Percentiles rank a stretch among this genome's conserved stretches.
phyloP scores from a whole-genome alignment of 2,329 filamentous ascomycete species.

The Trichoderma koningiopsis region DNA sequence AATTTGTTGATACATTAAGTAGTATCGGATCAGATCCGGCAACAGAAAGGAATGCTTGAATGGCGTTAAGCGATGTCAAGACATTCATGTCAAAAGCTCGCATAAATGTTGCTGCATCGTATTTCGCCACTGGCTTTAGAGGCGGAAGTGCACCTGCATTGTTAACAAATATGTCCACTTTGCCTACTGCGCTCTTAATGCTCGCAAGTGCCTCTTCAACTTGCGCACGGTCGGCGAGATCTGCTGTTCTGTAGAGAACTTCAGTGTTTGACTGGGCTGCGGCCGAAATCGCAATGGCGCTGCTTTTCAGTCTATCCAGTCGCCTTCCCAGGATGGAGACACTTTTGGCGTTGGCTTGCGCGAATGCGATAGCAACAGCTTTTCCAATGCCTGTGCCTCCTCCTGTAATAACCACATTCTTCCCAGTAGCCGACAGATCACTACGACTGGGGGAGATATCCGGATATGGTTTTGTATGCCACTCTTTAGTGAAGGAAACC shows the following conservation, averaged over 20 bases:
- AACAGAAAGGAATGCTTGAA: not conserved
- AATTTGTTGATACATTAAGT: not conserved
- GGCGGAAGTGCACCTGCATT: not conserved
- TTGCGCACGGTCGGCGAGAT: not conserved
- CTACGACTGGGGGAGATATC: not conserved
- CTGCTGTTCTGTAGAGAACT: not conserved
- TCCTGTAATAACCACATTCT: not conserved
- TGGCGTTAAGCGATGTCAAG: not conserved
- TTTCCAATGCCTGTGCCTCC: constrained; percentile 1
- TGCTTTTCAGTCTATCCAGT: not conserved
- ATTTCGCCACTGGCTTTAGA: not conserved
- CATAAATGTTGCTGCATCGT: not conserved
- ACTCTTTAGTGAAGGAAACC: not conserved
- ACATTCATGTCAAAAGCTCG: not conserved
- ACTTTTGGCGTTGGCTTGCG: not conserved
- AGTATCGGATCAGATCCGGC: not conserved
- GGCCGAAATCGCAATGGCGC: not conserved
- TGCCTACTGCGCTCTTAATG: not conserved
- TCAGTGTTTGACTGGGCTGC: not conserved
- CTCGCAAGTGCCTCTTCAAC: not conserved
- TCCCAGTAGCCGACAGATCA: not conserved
- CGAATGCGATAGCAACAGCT: not conserved
- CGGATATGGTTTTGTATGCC: not conserved
- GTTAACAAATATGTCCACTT: not conserved
- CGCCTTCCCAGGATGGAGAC: not conserved